Conservation (phyloP, 2,329 filamentous ascomycete species). For the Cyphellophora europaea region DNA sequence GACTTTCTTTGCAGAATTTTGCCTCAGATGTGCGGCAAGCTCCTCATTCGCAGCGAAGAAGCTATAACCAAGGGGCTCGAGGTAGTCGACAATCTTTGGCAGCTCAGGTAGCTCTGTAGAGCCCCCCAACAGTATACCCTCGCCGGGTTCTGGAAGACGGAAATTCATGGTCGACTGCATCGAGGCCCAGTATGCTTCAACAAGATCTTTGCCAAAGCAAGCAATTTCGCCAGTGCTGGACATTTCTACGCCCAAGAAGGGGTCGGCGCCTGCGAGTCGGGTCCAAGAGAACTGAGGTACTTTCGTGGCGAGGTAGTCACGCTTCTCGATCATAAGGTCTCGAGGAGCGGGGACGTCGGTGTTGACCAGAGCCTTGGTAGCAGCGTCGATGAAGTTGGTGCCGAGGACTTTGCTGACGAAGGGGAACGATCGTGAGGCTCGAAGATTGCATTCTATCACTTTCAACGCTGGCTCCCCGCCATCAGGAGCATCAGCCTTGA, state of each 20-base stretch:
- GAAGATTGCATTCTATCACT: conserved; percentile 97
- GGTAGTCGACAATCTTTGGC: conserved; percentile 71
- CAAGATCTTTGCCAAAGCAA: conserved; percentile 90
- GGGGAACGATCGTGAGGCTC: conserved; percentile 94
- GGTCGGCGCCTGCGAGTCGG: conserved; percentile 89
- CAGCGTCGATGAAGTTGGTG: conserved; percentile 92
- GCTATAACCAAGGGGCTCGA: conserved; percentile 87
- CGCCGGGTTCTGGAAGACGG: conserved; percentile 86
- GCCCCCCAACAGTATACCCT: conserved; percentile 90
- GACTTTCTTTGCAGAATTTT: conserved; percentile 37
- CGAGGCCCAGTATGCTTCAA: conserved; percentile 96
- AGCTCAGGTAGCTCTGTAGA: conserved; percentile 65
- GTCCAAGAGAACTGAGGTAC: conserved; percentile 99
- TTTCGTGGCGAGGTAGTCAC: conserved; percentile 92
- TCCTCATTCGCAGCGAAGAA: conserved; percentile 74
- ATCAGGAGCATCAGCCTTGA: conserved; percentile 63
- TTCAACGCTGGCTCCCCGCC: conserved; percentile 72
- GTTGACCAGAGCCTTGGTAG: conserved; percentile 83
- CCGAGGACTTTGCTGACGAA: conserved; percentile 97
- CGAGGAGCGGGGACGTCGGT: conserved; percentile 73
- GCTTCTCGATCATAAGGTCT: conserved; percentile 82
- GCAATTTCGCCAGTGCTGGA: conserved; percentile 94
- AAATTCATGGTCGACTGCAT: conserved; percentile 99
- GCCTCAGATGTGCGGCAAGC: conserved; percentile 76
- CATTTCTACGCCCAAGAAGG: conserved; percentile 98